These are phyloP conservation scores for Aspergillus asperescens DNA, from an alignment of 495 filamentous ascomycete genomes.

Conservation along the genomic window DNA sequence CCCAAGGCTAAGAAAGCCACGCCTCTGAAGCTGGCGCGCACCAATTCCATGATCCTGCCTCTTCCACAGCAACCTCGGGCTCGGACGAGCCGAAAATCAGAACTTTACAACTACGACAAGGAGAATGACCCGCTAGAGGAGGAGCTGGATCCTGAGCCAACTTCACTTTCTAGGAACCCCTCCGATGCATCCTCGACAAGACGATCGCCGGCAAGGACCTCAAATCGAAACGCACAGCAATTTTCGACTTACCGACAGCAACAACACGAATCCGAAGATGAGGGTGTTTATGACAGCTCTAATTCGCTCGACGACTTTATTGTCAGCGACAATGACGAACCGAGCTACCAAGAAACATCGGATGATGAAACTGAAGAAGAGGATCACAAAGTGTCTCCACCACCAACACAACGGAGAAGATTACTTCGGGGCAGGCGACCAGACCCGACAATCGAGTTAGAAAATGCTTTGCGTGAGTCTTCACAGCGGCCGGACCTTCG, in stretches of 20 bases:
- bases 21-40: constrained; percentile 28
- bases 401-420: constrained; percentile 30
- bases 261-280: constrained; percentile 18
- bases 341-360: constrained; percentile 37
- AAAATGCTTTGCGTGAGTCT: constrained; percentile 12
- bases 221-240: constrained; percentile 9
- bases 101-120: constrained; percentile 38
- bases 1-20: constrained; percentile 23
- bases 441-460: constrained; percentile 16
- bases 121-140: constrained; percentile 36
- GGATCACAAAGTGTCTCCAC: constrained; percentile 19
- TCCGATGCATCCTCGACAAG: constrained; percentile 21
- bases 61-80: constrained; percentile 21
- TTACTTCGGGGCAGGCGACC: constrained; percentile 36
- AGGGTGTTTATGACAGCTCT: constrained; percentile 28
- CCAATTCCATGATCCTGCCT: constrained; percentile 36
- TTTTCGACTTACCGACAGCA: constrained; percentile 16
- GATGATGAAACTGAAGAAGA: constrained; percentile 31
- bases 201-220: constrained; percentile 23
- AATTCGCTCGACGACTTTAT: constrained; percentile 42
- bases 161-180: constrained; percentile 18
- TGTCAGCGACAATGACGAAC: constrained; percentile 44
- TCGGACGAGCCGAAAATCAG: constrained; percentile 24
- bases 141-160: constrained; percentile 14
- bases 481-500: constrained; percentile 14